Evolutionary conservation across 148 eudicot species (phyloP).

Genomic region (Cornus kousa): DNA sequence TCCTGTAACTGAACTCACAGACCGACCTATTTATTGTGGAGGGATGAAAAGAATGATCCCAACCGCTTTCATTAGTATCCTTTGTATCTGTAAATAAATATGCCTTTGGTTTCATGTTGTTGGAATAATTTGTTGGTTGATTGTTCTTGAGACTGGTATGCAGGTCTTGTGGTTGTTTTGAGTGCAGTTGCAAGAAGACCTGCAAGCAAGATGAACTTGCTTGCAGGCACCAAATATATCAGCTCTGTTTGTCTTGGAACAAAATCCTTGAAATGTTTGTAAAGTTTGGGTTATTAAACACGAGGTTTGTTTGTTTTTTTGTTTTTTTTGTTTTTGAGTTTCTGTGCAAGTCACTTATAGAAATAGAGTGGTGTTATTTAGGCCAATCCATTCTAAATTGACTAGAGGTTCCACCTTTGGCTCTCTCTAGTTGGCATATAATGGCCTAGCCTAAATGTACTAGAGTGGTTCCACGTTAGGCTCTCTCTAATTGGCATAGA

Average conservation of each 20-base stretch:
- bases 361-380: no score
- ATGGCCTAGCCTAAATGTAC: no score
- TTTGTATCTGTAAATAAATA: constrained; percentile 15
- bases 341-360: no score
- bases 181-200: neutral
- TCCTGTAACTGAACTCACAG: neutral
- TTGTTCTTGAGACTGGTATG: neutral
- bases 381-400: no score
- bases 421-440: no score
- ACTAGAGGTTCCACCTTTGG: no score
- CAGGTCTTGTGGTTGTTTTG: neutral
- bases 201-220: neutral
- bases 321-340: no score
- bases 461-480: no score
- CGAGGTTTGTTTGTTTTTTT: no score
- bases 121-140: neutral
- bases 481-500: no score
- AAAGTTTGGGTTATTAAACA: no score
- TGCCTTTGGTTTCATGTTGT: constrained; percentile 1
- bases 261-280: no score
- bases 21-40: constrained; percentile 8
- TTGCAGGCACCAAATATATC: neutral
- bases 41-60: constrained; percentile 14
- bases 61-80: neutral
- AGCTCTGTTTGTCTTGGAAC: neutral